Evolutionary conservation across 2,329 filamentous ascomycete genomes (phyloP), one percentile per base, ranked within the genome.

Genomic region (Coniochaeta pulveracea): DNA sequence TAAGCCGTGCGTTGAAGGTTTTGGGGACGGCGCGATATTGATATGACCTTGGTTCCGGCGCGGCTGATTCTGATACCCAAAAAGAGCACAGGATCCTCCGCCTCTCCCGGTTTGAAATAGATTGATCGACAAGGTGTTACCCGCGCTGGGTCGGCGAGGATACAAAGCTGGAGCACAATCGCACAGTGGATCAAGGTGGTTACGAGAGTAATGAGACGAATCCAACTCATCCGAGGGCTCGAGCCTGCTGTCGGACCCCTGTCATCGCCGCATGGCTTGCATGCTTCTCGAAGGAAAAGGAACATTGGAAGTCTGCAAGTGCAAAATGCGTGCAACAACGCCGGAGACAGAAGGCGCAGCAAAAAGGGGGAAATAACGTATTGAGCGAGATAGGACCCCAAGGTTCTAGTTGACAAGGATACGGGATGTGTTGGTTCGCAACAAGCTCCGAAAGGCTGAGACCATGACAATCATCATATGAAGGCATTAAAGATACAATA

Each of bases 41-140:
- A n/a, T n/a, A n/a, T n/a, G n/a, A n/a, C n/a, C n/a, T n/a, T n/a
- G n/a, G n/a, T n/a, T n/a, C n/a, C n/a, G n/a, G n/a, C n/a, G n/a
- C n/a, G n/a, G n/a, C n/a, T n/a, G n/a, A n/a, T n/a, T n/a, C n/a
- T n/a, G n/a, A n/a, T n/a, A n/a, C n/a, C n/a, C n/a, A n/a, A n/a
- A n/a, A n/a, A n/a, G n/a, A n/a, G n/a, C 24, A 26, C 6, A 8
- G 15, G n/a, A 30, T 5, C 4, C 26, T 27, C 14, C 8, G 16
- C 27, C 27, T 17, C 22, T 19, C 28, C 28, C 18, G 28, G 28
- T 31, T 14, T 21, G 28, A 22, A 19, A 22, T 31, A 31, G 18
- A 31, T 31, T 31, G 28, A 31, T 31, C 28, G 19, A 19, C 28
- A 22, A 17, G n/a, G 28, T 31, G 19, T 4, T 19, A 31, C 11